Base-by-base conservation (phyloP, 2,329 filamentous ascomycete species). In the Arthroderma uncinatum region DNA sequence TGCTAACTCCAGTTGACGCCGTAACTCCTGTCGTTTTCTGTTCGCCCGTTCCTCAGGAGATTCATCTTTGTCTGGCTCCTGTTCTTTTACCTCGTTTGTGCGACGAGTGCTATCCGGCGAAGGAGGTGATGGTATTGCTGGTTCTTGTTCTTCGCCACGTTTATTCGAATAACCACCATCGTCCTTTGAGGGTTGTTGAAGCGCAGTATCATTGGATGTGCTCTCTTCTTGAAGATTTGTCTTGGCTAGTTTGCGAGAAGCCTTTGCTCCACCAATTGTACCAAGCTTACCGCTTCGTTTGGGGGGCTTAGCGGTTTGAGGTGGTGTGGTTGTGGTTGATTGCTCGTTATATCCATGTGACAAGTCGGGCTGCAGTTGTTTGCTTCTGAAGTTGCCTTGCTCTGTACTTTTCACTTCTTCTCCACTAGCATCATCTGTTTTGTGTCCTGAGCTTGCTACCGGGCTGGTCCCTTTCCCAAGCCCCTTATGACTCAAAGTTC, bases 11-110 rank as follows among this genome's bases (percentile, higher is more conserved):
- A 82, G 63, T 42, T 77, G 71, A 16, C 76, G 71, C 64, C 82
- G 83, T 59, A 85, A 65, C 64, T 81, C 78, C 53, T 78, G 73
- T 10, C 82, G 72, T 62, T 77, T 82, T 56, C 76, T 71, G 60
- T 81, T 72, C 2, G 80, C 80, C 56, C 74, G 76, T 57, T 83
- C 76, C 59, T 79, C 71, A 8, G 76, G 75, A 1, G 77, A 76
- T 58, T 75, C 71, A 25, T 65, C 59, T 8, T 59, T 63, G 44
- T 59, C 60, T 34, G 57, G 57, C 36, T 39, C 37, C 34, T 28
- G 47, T 57, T 66, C 63, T 55, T 62, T 61, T 28, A 60, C 60
- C 44, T 54, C 56, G 54, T 14, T 19, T n/a, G 34, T 19, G 16
- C 14, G 8, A 23, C 37, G 34, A 30, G 53, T 25, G 6, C 3